A percentile compares a stretch with the other conserved stretches of the same genome.
Evolutionary conservation across 2,329 filamentous ascomycete species (phyloP).

Genomic region (Venturia nashicola): DNA sequence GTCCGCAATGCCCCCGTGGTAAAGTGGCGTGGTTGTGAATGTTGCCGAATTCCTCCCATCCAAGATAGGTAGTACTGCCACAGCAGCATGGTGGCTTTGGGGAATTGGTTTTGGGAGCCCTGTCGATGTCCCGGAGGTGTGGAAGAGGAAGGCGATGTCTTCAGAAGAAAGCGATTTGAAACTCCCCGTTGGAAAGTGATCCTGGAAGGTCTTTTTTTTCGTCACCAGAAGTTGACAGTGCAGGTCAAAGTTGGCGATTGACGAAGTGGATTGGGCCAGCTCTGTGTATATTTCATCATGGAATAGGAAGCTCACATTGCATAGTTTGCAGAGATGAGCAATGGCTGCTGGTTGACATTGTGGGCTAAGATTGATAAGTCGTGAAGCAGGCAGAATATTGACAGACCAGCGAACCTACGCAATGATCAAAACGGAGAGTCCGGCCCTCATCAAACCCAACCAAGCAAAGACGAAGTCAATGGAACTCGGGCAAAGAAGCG

Average conservation of each 20-base stretch:
- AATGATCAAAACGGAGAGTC: constrained; percentile 43
- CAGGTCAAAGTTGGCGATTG: constrained; percentile 4
- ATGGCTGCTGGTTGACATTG: constrained; percentile 36
- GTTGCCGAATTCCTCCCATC: constrained; percentile 31
- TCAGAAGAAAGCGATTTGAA: neutral
- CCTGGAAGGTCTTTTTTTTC: neutral
- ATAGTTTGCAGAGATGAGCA: constrained; percentile 38
- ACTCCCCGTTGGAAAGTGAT: neutral
- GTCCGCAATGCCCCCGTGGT: constrained; percentile 54
- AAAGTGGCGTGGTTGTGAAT: constrained; percentile 54
- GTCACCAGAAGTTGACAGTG: neutral
- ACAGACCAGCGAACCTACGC: constrained; percentile 22
- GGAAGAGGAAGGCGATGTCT: constrained; percentile 38
- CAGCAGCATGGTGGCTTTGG: constrained; percentile 43
- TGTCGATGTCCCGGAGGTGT: constrained; percentile 54
- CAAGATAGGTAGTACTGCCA: constrained; percentile 42
- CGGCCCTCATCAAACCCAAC: constrained; percentile 46
- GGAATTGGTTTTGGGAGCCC: constrained; percentile 51
- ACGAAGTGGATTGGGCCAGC: constrained; percentile 19
- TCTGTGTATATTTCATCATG: constrained; percentile 30
- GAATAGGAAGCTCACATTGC: constrained; percentile 32
- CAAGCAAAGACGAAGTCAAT: constrained; percentile 46
- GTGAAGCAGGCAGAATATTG: neutral
- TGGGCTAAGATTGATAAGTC: constrained; percentile 24
- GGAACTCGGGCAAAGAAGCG: constrained; percentile 44